Evolutionary conservation across 305 asterid species (phyloP).

Genomic region (Nicotiana rustica): DNA sequence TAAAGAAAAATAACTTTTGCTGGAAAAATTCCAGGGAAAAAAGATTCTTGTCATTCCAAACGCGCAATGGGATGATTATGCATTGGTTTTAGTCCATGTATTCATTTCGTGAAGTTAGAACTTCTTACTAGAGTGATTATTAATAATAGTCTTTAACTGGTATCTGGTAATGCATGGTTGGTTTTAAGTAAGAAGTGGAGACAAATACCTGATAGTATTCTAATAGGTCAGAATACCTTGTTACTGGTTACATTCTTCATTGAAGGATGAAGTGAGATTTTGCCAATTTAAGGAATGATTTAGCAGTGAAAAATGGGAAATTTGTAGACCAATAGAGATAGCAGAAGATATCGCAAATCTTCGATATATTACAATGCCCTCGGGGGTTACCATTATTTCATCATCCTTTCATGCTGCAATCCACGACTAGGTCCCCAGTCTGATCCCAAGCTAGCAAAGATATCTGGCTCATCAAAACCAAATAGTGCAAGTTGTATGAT

Average conservation of each 20-base stretch:
- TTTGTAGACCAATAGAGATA: not conserved
- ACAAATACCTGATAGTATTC: not conserved
- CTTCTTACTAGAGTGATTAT: not conserved
- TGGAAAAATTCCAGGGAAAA: not conserved
- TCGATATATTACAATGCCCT: not conserved
- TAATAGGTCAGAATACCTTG: not conserved
- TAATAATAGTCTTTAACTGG: not conserved
- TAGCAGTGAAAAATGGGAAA: not conserved
- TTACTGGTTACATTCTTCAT: not conserved
- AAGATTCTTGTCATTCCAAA: not conserved
- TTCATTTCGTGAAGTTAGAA: not conserved
- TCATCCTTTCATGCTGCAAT: not conserved
- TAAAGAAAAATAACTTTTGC: not conserved
- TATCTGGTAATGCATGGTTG: not conserved
- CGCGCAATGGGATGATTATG: not conserved
- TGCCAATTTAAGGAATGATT: not conserved
- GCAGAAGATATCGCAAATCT: not conserved
- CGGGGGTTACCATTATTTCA: not conserved
- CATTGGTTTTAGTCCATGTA: not conserved
- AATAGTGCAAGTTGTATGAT: not conserved
- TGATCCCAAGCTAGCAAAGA: not conserved
- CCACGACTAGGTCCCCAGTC: not conserved
- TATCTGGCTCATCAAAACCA: not conserved
- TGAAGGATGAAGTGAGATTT: constrained; percentile 10
- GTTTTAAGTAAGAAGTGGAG: not conserved